Conservation (phyloP, 495 filamentous ascomycete genomes). For the Aspergillus nidulans region DNA sequence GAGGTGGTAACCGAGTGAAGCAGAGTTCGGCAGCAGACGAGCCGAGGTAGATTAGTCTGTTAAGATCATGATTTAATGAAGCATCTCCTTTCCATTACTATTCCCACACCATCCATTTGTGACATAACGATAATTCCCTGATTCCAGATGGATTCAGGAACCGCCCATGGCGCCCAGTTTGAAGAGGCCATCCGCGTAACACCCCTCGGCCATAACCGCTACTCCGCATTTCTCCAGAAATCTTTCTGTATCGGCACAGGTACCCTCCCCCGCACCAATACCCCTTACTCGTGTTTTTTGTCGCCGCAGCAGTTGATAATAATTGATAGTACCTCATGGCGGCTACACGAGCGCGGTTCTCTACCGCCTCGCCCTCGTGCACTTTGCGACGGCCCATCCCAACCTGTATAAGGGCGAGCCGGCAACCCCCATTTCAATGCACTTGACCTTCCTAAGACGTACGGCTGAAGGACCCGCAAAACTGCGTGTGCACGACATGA, state of each 20-base stretch:
- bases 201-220: slow-evolving; percentile 56
- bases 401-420: slow-evolving; percentile 52
- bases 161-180: slow-evolving; percentile 38
- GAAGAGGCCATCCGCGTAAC: slow-evolving; percentile 54
- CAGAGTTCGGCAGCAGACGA: slow-evolving; percentile 2
- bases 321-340: slow-evolving; percentile 67
- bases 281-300: background rate
- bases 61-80: background rate
- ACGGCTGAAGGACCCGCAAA: slow-evolving; percentile 58
- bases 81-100: background rate
- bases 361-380: slow-evolving; percentile 53
- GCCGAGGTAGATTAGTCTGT: background rate
- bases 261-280: slow-evolving; percentile 20
- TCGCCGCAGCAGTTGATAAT: background rate
- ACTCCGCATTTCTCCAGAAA: slow-evolving; percentile 51
- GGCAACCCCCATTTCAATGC: slow-evolving; percentile 55
- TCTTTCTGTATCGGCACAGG: slow-evolving; percentile 71
- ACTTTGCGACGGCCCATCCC: slow-evolving; percentile 62
- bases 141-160: slow-evolving; percentile 1
- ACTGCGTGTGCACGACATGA: slow-evolving; percentile 65
- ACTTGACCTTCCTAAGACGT: slow-evolving; percentile 69
- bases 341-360: slow-evolving; percentile 69
- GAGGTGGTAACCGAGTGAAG: slow-evolving; percentile 1
- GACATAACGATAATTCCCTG: background rate
- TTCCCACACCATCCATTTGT: too few relatives aligned